Conservation (phyloP, 352 stramenopile genomes). For the Phytopythium vexans region DNA sequence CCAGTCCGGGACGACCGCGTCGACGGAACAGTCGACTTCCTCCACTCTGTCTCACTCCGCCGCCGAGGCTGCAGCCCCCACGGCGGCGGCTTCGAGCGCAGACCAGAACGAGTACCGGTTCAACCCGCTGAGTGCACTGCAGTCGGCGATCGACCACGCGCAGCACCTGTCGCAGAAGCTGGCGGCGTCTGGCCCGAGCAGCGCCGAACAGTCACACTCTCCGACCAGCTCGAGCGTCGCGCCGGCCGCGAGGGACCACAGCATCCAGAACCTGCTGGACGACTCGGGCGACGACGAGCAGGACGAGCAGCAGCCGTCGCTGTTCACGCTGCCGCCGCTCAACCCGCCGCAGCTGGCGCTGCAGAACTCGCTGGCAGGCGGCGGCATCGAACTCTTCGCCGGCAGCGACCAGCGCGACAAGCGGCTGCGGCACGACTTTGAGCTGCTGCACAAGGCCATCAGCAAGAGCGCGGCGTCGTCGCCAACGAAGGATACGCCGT, state of each 20-base stretch:
- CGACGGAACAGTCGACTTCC: constrained; percentile 11
- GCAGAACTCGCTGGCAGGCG: constrained; percentile 71
- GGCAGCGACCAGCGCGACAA: constrained; percentile 23
- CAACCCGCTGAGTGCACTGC: constrained; percentile 56
- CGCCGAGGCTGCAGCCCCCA: too few relatives aligned
- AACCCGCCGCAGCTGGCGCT: constrained; percentile 42
- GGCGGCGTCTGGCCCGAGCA: neutral
- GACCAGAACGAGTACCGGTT: constrained; percentile 31
- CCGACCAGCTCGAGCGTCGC: neutral
- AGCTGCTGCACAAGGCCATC: neutral
- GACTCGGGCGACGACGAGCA: constrained; percentile 2
- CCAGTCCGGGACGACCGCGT: constrained; percentile 11
- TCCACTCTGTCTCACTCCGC: constrained; percentile 1
- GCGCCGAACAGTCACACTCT: neutral
- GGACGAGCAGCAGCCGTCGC: neutral
- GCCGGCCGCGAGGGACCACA: neutral
- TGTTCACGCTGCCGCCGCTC: constrained; percentile 35
- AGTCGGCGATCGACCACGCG: constrained; percentile 51
- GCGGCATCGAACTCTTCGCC: constrained; percentile 51
- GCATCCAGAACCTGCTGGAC: constrained; percentile 4
- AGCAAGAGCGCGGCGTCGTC: neutral
- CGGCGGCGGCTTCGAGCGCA: constrained; percentile 5
- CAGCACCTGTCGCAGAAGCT: constrained; percentile 17
- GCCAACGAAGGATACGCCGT: constrained; percentile 2
- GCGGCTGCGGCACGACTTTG: neutral